Evolutionary conservation across 441 rosid genomes (phyloP), one percentile per base, ranked within the genome.

Genomic region (Pelargonium australe): DNA sequence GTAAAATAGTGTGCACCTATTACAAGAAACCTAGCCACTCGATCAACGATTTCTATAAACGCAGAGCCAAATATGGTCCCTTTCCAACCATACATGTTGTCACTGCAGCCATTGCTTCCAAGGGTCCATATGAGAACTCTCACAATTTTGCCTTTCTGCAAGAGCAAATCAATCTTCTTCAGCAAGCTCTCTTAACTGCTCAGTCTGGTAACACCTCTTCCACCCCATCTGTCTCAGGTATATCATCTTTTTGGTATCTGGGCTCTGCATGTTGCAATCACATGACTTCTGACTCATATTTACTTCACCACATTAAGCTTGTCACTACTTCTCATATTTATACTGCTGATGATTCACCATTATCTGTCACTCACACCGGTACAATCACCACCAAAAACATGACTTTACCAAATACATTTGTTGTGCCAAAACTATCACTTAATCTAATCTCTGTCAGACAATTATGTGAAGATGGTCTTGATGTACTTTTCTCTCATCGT

Each of bases 221-320:
- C 3, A 1, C 19, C 17, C 12, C 3, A 20, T 53, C 60, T 11
- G 4, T 10, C 7, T 2, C 55, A 47, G n/a, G 0, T 2, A 14
- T 47, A 69, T 65, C 60, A 0, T 4, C 68, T 1, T 37, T 55
- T 49, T 76, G 44, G 75, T 14, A 64, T 4, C 17, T 77, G 61
- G 51, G 73, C 17, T 69, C 41, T 31, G 44, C 57, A 11, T 69
- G 67, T 55, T 70, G n/a, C 49, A 77, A 73, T 25, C 80, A 70
- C 6, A 66, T 77, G 61, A 55, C 70, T 1, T 8, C 5, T 19
- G 44, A 70, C 25, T 7, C 13, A 2, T 0, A 6, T 0, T 1
- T 69, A 69, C 0, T 41, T 17, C 2, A 1, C 0, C 13, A 14
- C 11, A 41, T 17, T 13, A 7, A 2, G 0, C 13, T 4, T 0